These are phyloP conservation scores for Diversispora epigaea DNA, from an alignment of 192 early-diverging fungal species.

Conservation along the genomic window DNA sequence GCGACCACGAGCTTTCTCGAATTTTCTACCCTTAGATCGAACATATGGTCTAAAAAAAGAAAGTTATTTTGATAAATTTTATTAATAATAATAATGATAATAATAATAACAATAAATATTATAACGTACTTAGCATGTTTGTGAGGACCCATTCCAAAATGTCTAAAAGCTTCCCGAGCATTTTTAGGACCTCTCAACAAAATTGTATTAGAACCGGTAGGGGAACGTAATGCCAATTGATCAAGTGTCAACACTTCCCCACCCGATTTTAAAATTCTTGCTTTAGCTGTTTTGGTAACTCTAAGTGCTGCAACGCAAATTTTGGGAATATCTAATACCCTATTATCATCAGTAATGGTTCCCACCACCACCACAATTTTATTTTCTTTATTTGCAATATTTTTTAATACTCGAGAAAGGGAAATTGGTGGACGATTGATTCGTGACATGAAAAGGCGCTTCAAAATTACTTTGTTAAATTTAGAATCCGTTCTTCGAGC, in stretches of 20 bases:
- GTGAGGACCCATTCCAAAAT: constrained; percentile 79
- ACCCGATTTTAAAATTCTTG: constrained; percentile 97
- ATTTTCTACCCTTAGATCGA: constrained; percentile 99
- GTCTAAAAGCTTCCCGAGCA: constrained; percentile 97
- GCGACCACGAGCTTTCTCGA: constrained; percentile 99
- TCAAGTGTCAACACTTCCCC: constrained; percentile 98
- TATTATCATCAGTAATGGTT: constrained; percentile 95
- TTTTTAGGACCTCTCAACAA: constrained; percentile 95
- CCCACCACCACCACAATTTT: constrained; percentile 95
- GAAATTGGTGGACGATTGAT: constrained; percentile 96
- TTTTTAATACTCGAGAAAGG: constrained; percentile 80
- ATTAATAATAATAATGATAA: background rate
- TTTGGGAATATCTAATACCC: constrained; percentile 85
- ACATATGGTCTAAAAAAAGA: constrained; percentile 70
- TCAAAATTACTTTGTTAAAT: constrained; percentile 99
- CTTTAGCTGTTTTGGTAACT: constrained; percentile 94
- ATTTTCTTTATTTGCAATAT: constrained; percentile 70
- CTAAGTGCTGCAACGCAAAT: constrained; percentile 93
- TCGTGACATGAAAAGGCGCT: constrained; percentile 98
- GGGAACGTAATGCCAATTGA: constrained; percentile 98
- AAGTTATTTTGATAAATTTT: background rate
- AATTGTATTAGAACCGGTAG: constrained; percentile 92
- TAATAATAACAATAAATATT: background rate
- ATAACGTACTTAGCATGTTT: constrained; percentile 42
- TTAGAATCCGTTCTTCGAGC: constrained; percentile 96